Percentiles rank a stretch among this genome's conserved stretches.
Conservation (phyloP, 176 grass and related monocot genomes). For the Oryza meridionalis region DNA sequence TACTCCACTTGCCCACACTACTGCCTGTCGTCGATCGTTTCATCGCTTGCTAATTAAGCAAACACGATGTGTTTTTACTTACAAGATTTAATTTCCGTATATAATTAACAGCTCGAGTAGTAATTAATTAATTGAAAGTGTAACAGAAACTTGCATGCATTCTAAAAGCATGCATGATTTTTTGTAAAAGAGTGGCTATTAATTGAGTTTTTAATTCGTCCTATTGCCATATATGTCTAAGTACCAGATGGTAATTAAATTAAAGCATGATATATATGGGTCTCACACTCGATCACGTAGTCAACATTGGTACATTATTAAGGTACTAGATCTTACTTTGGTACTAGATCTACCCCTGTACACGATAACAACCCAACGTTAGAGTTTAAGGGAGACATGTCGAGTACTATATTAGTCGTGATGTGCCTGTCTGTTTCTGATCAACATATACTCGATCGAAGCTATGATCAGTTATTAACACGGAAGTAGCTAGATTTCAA, state of each 20-base stretch:
- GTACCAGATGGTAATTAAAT: background rate
- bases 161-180: background rate
- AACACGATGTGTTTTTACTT: background rate
- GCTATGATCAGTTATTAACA: background rate
- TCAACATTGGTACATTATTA: background rate
- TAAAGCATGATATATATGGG: no score
- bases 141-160: background rate
- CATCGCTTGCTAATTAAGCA: background rate
- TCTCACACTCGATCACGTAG: background rate
- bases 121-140: background rate
- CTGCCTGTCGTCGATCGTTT: conserved; percentile 2
- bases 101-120: background rate
- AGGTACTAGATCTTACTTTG: background rate
- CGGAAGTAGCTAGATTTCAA: no score
- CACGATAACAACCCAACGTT: background rate
- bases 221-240: background rate
- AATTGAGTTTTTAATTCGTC: background rate
- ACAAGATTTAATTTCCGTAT: background rate
- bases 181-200: background rate
- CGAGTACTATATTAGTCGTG: background rate
- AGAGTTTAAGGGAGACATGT: background rate
- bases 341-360: background rate
- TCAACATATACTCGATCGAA: background rate
- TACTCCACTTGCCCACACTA: background rate
- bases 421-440: background rate